Conservation (phyloP, 768 basidiomycete genomes). For the Neoboletus brunneissimus region DNA sequence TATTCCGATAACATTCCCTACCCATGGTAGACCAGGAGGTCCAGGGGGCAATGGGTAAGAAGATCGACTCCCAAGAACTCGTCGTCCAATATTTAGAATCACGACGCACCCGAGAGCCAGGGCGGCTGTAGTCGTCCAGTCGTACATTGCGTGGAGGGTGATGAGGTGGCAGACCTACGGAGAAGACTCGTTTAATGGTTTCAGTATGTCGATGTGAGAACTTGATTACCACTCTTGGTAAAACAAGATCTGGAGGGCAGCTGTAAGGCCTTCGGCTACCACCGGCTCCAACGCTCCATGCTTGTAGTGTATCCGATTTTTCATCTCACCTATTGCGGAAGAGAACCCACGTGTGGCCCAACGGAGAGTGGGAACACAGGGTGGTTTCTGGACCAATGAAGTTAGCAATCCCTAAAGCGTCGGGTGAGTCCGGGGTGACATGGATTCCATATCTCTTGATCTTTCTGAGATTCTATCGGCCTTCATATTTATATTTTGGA, state of each 20-base stretch:
- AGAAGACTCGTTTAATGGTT: background rate
- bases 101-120: background rate
- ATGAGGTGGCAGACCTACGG: background rate
- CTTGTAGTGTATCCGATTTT: no score
- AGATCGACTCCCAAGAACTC: background rate
- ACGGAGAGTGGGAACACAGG: no score
- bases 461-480: background rate
- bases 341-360: no score
- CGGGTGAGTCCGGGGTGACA: no score
- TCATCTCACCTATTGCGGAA: no score
- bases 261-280: no score
- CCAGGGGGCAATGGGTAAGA: background rate
- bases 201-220: background rate
- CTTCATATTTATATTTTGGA: background rate
- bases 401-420: no score
- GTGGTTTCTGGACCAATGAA: no score
- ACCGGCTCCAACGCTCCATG: no score
- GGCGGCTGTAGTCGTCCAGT: background rate
- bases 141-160: background rate
- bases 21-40: constrained; percentile 1
- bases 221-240: background rate
- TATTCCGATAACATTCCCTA: background rate
- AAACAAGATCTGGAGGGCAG: no score
- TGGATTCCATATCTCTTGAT: background rate
- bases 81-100: background rate